A percentile compares a stretch with the other conserved stretches of the same genome.
Conservation (phyloP, 129 eudicot genomes). For the Heracleum sosnowskyi region DNA sequence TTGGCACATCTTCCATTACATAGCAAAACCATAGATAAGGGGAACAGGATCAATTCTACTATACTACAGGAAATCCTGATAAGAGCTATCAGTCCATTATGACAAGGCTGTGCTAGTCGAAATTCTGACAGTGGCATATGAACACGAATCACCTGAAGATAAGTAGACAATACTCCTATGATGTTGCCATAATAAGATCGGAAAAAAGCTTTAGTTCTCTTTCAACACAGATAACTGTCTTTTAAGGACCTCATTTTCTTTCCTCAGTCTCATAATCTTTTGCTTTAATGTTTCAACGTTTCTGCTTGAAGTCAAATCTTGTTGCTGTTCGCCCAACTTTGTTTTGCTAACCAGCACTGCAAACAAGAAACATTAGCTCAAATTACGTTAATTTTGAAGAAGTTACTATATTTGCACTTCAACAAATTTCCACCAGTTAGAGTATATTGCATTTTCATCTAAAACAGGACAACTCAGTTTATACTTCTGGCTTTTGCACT, state of each 20-base stretch:
- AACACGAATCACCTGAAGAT: background rate
- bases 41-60: background rate
- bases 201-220: conserved; percentile 19
- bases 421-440: background rate
- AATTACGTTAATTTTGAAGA: background rate
- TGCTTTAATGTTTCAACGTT: conserved; percentile 39
- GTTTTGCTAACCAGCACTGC: conserved; percentile 52
- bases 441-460: background rate
- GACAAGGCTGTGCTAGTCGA: background rate
- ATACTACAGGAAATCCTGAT: background rate
- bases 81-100: background rate
- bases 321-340: conserved; percentile 17
- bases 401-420: background rate
- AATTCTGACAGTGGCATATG: background rate
- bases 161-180: background rate
- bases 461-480: background rate
- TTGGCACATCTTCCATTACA: background rate
- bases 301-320: conserved; percentile 5
- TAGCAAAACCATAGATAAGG: background rate
- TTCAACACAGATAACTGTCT: conserved; percentile 32
- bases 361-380: background rate
- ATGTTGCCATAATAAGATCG: background rate
- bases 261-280: conserved; percentile 67
- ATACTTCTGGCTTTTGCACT: conserved; percentile 14
- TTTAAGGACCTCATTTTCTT: conserved; percentile 60